These are phyloP conservation scores for Blastocystis sp. DNA, from an alignment of 352 stramenopile genomes.

Conservation along the genomic window DNA sequence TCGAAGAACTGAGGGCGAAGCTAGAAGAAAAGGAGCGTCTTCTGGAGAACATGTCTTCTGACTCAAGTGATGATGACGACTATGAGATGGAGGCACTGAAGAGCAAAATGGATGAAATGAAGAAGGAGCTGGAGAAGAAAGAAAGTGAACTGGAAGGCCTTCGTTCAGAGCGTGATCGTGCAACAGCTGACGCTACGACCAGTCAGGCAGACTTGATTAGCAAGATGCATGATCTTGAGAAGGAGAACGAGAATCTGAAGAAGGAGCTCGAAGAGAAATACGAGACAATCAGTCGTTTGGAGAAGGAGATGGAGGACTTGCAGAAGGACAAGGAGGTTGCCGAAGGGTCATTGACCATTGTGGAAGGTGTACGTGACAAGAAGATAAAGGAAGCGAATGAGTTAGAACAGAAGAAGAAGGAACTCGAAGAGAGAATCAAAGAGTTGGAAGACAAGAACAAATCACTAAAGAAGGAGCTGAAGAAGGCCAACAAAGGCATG, in stretches of 20 bases:
- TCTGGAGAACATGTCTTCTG: not conserved
- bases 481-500: not conserved
- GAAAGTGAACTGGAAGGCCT: constrained; percentile 24
- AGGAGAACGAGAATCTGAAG: constrained; percentile 2
- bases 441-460: not conserved
- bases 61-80: not conserved
- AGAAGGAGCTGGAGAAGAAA: not conserved
- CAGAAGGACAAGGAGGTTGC: not conserved
- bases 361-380: not conserved
- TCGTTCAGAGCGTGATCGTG: not conserved
- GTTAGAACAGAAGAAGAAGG: constrained; percentile 3
- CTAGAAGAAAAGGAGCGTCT: not conserved
- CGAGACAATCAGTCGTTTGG: not conserved
- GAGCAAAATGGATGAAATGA: not conserved
- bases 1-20: not conserved
- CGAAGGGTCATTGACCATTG: not conserved
- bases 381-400: not conserved
- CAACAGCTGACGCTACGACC: not conserved
- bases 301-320: constrained; percentile 40
- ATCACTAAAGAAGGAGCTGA: not conserved
- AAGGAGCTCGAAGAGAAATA: not conserved
- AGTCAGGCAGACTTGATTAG: not conserved
- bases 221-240: not conserved
- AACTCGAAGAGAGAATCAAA: not conserved
- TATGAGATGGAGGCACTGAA: not conserved